phyloP scores from a whole-genome alignment of 441 rosid species.

The Populus tomentosa region DNA sequence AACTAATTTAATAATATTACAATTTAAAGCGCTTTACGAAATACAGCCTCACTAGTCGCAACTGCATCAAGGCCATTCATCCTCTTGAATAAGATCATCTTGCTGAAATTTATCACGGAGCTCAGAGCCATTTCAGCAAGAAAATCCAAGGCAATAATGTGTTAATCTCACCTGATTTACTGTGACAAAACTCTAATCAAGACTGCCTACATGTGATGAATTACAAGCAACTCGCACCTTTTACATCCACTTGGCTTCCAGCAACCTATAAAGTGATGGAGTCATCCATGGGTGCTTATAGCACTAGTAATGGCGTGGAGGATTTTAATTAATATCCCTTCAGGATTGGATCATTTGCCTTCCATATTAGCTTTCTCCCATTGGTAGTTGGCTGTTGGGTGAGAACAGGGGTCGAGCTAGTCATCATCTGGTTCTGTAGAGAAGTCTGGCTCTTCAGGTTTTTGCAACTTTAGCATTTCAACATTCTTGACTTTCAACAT shows the following conservation, averaged over 20 bases:
- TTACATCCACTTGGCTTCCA: background rate
- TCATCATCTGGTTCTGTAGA: constrained; percentile 51
- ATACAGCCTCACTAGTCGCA: background rate
- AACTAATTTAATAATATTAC: too few species aligned
- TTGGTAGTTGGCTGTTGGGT: background rate
- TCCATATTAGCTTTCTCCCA: background rate
- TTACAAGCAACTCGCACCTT: background rate
- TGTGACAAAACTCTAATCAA: background rate
- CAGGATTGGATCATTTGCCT: background rate
- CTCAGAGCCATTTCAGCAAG: background rate
- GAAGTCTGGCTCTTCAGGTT: constrained; percentile 91
- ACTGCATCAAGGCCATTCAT: background rate
- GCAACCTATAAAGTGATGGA: background rate
- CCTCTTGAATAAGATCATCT: background rate
- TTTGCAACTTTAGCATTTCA: constrained; percentile 58
- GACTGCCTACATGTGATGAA: background rate
- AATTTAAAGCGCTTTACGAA: too few species aligned
- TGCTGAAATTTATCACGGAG: background rate
- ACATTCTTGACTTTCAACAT: constrained; percentile 50
- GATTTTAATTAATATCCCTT: background rate
- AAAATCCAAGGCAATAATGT: background rate
- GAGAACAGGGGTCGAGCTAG: background rate
- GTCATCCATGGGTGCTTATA: background rate
- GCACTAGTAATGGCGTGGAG: background rate
- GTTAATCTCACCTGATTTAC: background rate